Conservation (phyloP, 2,329 filamentous ascomycete species). For the Nannizzia gypsea region DNA sequence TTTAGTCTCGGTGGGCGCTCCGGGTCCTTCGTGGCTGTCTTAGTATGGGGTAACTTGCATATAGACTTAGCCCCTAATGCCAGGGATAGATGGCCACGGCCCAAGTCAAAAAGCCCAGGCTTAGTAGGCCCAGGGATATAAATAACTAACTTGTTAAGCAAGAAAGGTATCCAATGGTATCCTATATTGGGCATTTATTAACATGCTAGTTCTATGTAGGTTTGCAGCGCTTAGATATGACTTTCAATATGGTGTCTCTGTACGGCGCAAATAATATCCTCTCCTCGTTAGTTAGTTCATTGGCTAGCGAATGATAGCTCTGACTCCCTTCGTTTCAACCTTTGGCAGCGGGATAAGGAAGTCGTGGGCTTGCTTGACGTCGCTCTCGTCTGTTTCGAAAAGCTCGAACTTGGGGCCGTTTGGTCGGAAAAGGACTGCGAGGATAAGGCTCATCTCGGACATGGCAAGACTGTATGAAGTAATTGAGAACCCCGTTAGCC, state of each 20-base stretch:
- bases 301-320: slow-evolving; percentile 3
- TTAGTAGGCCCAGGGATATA: too few species aligned
- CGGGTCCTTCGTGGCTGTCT: not conserved
- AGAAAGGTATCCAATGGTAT: too few species aligned
- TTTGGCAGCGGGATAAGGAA: slow-evolving; percentile 6
- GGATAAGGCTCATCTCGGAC: slow-evolving; percentile 11
- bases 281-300: not conserved
- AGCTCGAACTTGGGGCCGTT: slow-evolving; percentile 5
- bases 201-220: too few species aligned
- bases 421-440: slow-evolving; percentile 7
- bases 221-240: too few species aligned
- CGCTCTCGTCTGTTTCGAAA: slow-evolving; percentile 6
- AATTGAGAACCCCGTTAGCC: not conserved
- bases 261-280: not conserved
- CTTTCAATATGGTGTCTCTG: too few species aligned
- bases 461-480: slow-evolving; percentile 10
- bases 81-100: too few species aligned
- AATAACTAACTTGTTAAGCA: too few species aligned
- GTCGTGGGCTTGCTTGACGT: slow-evolving; percentile 6
- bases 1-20: not conserved
- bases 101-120: too few species aligned
- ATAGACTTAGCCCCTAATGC: not conserved
- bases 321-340: slow-evolving; percentile 7
- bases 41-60: not conserved
- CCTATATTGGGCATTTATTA: too few species aligned